A percentile compares a stretch with the other conserved stretches of the same genome.
phyloP scores from a whole-genome alignment of 2,329 filamentous ascomycete species.

The Bisporella sp. region DNA sequence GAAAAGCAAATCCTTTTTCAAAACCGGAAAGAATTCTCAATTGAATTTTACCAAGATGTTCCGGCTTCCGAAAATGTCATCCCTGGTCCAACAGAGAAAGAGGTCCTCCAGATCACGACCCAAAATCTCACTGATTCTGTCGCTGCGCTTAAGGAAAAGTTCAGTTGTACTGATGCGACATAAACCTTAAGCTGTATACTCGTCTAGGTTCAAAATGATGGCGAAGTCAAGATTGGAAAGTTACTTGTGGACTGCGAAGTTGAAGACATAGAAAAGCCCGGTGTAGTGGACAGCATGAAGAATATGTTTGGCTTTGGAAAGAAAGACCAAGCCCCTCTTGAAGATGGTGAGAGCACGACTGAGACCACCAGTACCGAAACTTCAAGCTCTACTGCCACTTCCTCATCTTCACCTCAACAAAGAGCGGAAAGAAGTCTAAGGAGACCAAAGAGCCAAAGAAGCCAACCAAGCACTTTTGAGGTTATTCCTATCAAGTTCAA shows the following conservation, averaged over 20 bases:
- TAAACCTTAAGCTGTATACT: constrained; percentile 73
- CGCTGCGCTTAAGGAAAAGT: constrained; percentile 68
- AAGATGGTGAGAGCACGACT: constrained; percentile 46
- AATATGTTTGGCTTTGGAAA: constrained; percentile 94
- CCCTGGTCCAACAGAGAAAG: constrained; percentile 44
- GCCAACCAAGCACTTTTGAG: constrained; percentile 24
- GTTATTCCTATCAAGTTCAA: constrained; percentile 25
- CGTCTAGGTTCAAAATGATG: constrained; percentile 65
- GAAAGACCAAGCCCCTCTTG: constrained; percentile 68
- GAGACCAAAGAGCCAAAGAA: constrained; percentile 20
- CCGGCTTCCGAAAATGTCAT: constrained; percentile 35
- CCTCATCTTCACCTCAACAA: constrained; percentile 40
- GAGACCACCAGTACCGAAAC: constrained; percentile 30
- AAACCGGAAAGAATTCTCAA: constrained; percentile 73
- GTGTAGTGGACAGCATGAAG: constrained; percentile 90
- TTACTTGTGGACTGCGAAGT: constrained; percentile 82
- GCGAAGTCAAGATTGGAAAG: constrained; percentile 70
- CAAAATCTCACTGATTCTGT: constrained; percentile 82
- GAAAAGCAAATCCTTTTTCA: constrained; percentile 82
- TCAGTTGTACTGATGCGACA: constrained; percentile 66
- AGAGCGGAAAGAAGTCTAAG: constrained; percentile 13
- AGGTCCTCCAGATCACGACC: constrained; percentile 62
- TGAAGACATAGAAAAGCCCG: constrained; percentile 63
- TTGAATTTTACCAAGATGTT: constrained; percentile 72
- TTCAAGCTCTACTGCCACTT: constrained; percentile 37